Conservation (phyloP, 2,329 filamentous ascomycete species). For the Penicillium sp. region DNA sequence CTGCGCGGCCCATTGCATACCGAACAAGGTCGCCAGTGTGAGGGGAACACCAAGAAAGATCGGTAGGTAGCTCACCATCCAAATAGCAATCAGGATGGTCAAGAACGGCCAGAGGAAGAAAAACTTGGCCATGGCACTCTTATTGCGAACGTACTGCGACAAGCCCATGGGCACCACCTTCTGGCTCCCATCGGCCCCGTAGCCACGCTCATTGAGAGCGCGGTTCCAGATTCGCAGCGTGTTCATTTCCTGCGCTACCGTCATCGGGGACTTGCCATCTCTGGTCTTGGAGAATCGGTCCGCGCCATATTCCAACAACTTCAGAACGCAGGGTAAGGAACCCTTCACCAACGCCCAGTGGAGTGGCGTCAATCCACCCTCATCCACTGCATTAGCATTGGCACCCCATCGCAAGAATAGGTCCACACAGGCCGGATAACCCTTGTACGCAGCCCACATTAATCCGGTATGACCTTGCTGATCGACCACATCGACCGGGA, state of each 20-base stretch:
- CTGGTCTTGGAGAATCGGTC: constrained; percentile 88
- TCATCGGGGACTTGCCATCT: constrained; percentile 83
- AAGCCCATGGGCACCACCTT: constrained; percentile 70
- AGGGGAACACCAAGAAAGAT: constrained; percentile 74
- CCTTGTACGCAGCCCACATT: constrained; percentile 99
- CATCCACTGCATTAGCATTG: constrained; percentile 83
- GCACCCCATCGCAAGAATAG: constrained; percentile 92
- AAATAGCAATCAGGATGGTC: constrained; percentile 67
- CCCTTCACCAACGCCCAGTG: constrained; percentile 98
- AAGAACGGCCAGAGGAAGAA: constrained; percentile 86
- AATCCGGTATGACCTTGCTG: constrained; percentile 86
- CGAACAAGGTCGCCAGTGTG: constrained; percentile 60
- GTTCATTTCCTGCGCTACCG: constrained; percentile 87
- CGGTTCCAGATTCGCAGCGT: constrained; percentile 77
- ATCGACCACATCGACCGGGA: constrained; percentile 88
- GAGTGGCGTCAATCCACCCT: constrained; percentile 88
- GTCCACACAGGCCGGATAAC: constrained; percentile 87
- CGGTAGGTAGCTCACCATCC: constrained; percentile 69
- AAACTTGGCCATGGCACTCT: constrained; percentile 75
- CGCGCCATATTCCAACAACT: constrained; percentile 90
- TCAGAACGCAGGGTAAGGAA: constrained; percentile 81
- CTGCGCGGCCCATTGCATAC: constrained; percentile 72
- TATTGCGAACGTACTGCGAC: constrained; percentile 69
- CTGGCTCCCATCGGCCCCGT: constrained; percentile 71
- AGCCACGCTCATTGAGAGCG: constrained; percentile 79